Evolutionary conservation across 108 stramenopile genomes (phyloP), one percentile per base, ranked within the genome.

Genomic region (Cyclotella atomus): DNA sequence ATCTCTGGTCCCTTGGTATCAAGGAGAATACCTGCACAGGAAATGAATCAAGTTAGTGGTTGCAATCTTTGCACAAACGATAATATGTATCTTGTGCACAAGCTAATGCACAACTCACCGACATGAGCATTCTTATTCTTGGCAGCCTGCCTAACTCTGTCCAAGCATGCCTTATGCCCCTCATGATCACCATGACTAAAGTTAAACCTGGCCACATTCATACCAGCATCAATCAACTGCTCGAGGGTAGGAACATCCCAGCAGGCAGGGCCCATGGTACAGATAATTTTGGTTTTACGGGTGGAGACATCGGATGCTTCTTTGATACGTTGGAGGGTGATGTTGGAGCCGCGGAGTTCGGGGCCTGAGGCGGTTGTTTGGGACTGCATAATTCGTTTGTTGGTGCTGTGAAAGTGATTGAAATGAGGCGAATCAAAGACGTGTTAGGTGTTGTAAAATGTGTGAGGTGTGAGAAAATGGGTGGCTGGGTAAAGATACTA

Each of bases 1-100:
- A 98, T 98, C 65, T 98, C 97, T 12, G 97, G 97, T 49, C 97
- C 97, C 80, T 98, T 98, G 65, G 97, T 98, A 71, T 98, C 96
- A 66, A 96, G 83, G 59, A 96, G 62, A 33, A 95, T 76, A 57
- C 90, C 85, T 88, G 55, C n/a, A n/a, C n/a, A n/a, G n/a, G n/a
- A n/a, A n/a, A n/a, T n/a, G n/a, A n/a, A n/a, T n/a, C n/a, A n/a
- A n/a, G n/a, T n/a, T n/a, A n/a, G n/a, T n/a, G n/a, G n/a, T n/a
- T n/a, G n/a, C n/a, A n/a, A n/a, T n/a, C n/a, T n/a, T n/a, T n/a
- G n/a, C n/a, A n/a, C n/a, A n/a, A n/a, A n/a, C n/a, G n/a, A n/a
- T n/a, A n/a, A n/a, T n/a, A n/a, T n/a, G n/a, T n/a, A n/a, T n/a
- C n/a, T n/a, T n/a, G n/a, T n/a, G n/a, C n/a, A n/a, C n/a, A n/a